A percentile compares a stretch with the other conserved stretches of the same genome.
Evolutionary conservation across 345 rosid genomes (phyloP).

Genomic region (Combretum micranthum): DNA sequence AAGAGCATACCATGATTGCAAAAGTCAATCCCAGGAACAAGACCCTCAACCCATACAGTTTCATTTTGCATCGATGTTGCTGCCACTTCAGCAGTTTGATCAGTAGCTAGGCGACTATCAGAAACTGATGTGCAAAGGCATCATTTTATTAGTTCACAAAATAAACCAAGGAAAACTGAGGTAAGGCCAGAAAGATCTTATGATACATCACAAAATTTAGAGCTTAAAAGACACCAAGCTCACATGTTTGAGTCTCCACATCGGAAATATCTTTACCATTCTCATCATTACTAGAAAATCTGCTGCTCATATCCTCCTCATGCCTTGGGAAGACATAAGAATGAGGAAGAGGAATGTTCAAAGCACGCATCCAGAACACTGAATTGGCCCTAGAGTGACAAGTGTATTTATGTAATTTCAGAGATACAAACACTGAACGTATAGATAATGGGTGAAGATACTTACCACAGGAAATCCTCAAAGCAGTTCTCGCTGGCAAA

Average conservation of each 20-base stretch:
- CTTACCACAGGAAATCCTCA: slow-evolving; percentile 88
- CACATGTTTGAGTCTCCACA: slow-evolving; percentile 25
- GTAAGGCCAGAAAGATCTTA: background rate
- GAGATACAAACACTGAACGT: too few species aligned
- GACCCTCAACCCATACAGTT: slow-evolving; percentile 92
- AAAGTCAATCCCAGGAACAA: slow-evolving; percentile 96
- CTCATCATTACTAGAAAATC: slow-evolving; percentile 7
- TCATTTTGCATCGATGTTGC: slow-evolving; percentile 36
- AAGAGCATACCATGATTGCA: slow-evolving; percentile 79
- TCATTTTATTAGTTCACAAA: background rate
- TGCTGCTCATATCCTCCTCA: slow-evolving; percentile 26
- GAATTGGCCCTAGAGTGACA: slow-evolving; percentile 73
- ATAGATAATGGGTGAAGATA: background rate
- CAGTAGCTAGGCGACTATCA: slow-evolving; percentile 14
- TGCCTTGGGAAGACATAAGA: slow-evolving; percentile 76
- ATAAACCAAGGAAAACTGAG: slow-evolving; percentile 1
- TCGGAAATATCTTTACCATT: slow-evolving; percentile 11
- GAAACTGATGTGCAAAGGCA: slow-evolving; percentile 18
- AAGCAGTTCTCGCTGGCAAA: slow-evolving; percentile 58
- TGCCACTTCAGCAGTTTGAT: slow-evolving; percentile 23
- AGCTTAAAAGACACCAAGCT: slow-evolving; percentile 8
- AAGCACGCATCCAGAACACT: slow-evolving; percentile 89
- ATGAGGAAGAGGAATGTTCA: slow-evolving; percentile 86
- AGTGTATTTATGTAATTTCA: background rate
- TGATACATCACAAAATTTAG: background rate